Base-by-base conservation (phyloP, 1,284 basidiomycete species). In the Rhodotorula sp. region DNA sequence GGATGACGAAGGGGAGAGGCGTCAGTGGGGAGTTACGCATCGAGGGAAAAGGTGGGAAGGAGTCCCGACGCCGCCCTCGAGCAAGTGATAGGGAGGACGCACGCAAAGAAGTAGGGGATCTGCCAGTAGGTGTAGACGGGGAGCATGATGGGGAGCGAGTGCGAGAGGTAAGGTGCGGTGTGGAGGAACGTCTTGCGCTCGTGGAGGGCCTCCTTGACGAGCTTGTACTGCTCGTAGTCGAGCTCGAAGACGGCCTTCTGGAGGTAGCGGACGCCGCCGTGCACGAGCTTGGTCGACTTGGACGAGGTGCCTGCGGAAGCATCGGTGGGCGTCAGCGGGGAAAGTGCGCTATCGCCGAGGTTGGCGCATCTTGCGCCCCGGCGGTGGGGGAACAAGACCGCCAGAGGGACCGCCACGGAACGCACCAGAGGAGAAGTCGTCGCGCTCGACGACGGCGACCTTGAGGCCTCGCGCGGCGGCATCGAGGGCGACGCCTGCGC, bases 261-360 rank as follows among this genome's bases (percentile, higher is more conserved):
- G 22, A 99, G 87, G 83, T 99, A 99, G 22, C 96, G 88, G 1
- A 99, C 96, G 69, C 96, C 96, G 39, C 96, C 96, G 83, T 99
- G 96, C 1, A 98, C 94, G 63, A 99, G 89, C 82, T 99, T 98
- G 19, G 96, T 98, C 17, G 91, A 94, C 82, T 99, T 99, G 39
- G 94, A 97, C 6, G 93, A 97, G 0, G 96, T 97, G 27, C 94
- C 91, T 91, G 72, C 32, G 21, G 15, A 32, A 6, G 39, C 39
- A n/a, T n/a, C n/a, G n/a, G 57, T 12, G 22, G 9, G 46, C 32
- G 29, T 32, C 54, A 51, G 21, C 59, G 53, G 29, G 41, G 39
- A 29, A 61, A 27, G 25, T 13, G 13, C 46, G 46, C 22, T 5
- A 21, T 46, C 15, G 44, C 44, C 9, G 44, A 22, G 44, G 44